A percentile compares a stretch with the other conserved stretches of the same genome.
phyloP scores from a whole-genome alignment of 805 yeast genomes.

The Tetrapisispora nanseiensis region DNA sequence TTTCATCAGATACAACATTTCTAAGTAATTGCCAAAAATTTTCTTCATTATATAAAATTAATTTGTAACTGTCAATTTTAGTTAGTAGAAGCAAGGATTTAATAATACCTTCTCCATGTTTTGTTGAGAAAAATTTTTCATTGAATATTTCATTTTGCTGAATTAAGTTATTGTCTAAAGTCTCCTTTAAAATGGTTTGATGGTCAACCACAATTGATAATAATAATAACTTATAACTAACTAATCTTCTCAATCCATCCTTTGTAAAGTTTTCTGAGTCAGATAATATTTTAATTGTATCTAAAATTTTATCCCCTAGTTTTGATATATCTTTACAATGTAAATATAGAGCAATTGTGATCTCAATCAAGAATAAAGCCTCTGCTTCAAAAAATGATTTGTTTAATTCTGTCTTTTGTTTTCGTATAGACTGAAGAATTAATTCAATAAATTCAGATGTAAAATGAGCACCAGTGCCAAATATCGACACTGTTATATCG shows the following conservation, averaged over 20 bases:
- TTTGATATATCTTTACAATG: constrained; percentile 28
- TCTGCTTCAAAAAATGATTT: constrained; percentile 38
- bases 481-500: constrained; percentile 46
- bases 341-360: constrained; percentile 23
- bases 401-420: constrained; percentile 23
- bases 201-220: constrained; percentile 21
- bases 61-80: constrained; percentile 16
- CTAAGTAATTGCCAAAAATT: constrained; percentile 48
- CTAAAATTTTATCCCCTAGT: constrained; percentile 15
- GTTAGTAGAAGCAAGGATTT: constrained; percentile 30
- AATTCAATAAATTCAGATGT: constrained; percentile 25
- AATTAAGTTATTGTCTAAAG: constrained; percentile 25
- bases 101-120: constrained; percentile 41
- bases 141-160: constrained; percentile 27
- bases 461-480: constrained; percentile 34
- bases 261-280: constrained; percentile 15
- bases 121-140: constrained; percentile 29
- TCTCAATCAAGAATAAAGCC: constrained; percentile 40
- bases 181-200: constrained; percentile 11
- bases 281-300: constrained; percentile 12
- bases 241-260: constrained; percentile 24
- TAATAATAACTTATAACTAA: constrained; percentile 32
- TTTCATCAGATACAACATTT: constrained; percentile 34
- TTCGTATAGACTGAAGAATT: constrained; percentile 30
- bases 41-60: constrained; percentile 39